Evolutionary conservation across 2,329 filamentous ascomycete genomes (phyloP).

Genomic region (Dissoconium aciculare): DNA sequence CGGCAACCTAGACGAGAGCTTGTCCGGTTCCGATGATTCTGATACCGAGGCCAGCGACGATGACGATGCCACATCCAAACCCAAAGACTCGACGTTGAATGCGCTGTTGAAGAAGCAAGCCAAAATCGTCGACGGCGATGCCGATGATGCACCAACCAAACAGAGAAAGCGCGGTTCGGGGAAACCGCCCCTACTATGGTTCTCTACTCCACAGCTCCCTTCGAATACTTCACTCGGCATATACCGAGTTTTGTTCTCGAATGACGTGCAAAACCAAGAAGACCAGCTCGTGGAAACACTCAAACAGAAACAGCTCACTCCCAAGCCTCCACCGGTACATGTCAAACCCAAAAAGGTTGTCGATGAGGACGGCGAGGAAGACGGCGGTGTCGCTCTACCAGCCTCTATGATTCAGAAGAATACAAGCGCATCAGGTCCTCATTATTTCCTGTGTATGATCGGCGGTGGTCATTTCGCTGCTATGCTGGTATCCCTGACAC

Average conservation of each 20-base stretch:
- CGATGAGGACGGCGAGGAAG: conserved; percentile 28
- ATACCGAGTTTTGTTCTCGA: conserved; percentile 68
- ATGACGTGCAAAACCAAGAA: conserved; percentile 51
- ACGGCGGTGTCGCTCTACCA: conserved; percentile 44
- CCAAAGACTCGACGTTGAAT: conserved; percentile 57
- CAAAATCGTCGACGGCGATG: conserved; percentile 46
- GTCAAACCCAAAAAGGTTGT: conserved; percentile 28
- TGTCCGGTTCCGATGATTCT: conserved; percentile 59
- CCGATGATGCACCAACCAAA: conserved; percentile 32
- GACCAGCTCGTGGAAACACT: conserved; percentile 51
- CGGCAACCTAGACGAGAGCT: conserved; percentile 73
- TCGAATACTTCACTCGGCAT: conserved; percentile 68
- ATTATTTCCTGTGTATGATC: conserved; percentile 97
- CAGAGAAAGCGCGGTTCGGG: conserved; percentile 42
- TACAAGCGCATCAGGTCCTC: conserved; percentile 52
- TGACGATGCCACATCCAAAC: conserved; percentile 35
- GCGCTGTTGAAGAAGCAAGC: conserved; percentile 73
- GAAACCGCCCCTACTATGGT: conserved; percentile 71
- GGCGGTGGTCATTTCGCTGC: conserved; percentile 94
- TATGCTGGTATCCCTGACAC: conserved; percentile 82
- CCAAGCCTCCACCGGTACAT: conserved; percentile 37
- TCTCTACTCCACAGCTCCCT: conserved; percentile 60
- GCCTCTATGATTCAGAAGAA: conserved; percentile 22
- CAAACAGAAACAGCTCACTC: conserved; percentile 59
- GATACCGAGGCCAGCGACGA: conserved; percentile 54